These are phyloP conservation scores for Apiospora aurea DNA, from an alignment of 2,329 filamentous ascomycete genomes.

Conservation along the genomic window DNA sequence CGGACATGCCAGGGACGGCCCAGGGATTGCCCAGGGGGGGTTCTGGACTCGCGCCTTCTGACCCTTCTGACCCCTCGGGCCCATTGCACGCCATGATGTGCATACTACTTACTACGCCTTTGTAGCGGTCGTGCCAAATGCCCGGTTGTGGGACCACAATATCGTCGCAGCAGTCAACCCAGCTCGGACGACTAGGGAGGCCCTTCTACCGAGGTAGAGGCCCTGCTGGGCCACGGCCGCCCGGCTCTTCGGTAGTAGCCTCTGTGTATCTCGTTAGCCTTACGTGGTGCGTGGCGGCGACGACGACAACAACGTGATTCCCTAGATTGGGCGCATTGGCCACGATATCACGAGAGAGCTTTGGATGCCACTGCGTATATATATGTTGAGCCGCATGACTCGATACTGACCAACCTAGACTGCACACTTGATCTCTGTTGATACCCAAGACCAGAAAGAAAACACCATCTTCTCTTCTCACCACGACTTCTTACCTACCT, in stretches of 20 bases:
- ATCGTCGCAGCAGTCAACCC: neutral
- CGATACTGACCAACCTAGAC: neutral
- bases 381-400: neutral
- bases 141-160: slow-evolving; percentile 1
- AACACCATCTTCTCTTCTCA: neutral
- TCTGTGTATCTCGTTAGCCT: neutral
- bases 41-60: neutral
- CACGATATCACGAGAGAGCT: slow-evolving; percentile 18
- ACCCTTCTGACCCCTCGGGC: neutral
- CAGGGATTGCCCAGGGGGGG: neutral
- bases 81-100: slow-evolving; percentile 1
- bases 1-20: no score
- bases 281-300: neutral
- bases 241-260: neutral
- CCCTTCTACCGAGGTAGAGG: slow-evolving; percentile 9
- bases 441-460: neutral
- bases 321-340: neutral
- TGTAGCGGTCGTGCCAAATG: slow-evolving; percentile 10
- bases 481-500: neutral
- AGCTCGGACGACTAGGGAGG: slow-evolving; percentile 10
- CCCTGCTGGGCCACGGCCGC: neutral
- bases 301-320: slow-evolving; percentile 4
- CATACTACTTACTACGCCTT: no score
- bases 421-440: neutral
- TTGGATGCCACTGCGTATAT: neutral